phyloP scores from a whole-genome alignment of 2,329 filamentous ascomycete genomes.

The Pseudogymnoascus destructans region DNA sequence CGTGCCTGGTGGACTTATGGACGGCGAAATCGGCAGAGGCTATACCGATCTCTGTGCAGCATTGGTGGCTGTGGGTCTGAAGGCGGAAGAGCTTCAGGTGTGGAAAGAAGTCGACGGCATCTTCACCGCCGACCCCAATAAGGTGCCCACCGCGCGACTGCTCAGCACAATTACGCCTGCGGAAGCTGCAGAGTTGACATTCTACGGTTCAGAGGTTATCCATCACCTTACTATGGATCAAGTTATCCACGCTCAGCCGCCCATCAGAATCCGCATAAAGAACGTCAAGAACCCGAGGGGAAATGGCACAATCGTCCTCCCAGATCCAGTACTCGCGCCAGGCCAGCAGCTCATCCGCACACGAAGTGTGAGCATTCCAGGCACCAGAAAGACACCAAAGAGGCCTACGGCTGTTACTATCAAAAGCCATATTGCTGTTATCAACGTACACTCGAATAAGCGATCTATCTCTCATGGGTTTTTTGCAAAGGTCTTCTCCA shows the following conservation, averaged over 20 bases:
- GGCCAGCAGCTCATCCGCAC: constrained; percentile 43
- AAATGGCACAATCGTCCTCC: constrained; percentile 69
- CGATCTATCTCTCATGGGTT: constrained; percentile 92
- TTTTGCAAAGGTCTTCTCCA: constrained; percentile 84
- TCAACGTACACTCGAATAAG: constrained; percentile 97
- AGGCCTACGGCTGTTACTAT: constrained; percentile 85
- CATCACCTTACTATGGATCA: constrained; percentile 99
- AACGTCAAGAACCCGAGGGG: constrained; percentile 80
- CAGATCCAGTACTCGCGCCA: constrained; percentile 46
- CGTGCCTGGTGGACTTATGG: constrained; percentile 79
- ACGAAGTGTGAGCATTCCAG: constrained; percentile 31
- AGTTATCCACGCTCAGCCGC: constrained; percentile 63
- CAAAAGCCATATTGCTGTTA: constrained; percentile 91
- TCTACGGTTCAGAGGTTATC: constrained; percentile 91
- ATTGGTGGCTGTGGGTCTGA: constrained; percentile 76
- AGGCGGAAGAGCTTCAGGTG: constrained; percentile 80
- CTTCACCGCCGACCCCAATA: constrained; percentile 70
- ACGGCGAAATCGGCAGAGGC: constrained; percentile 78
- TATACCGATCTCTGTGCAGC: constrained; percentile 96
- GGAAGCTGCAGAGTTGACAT: constrained; percentile 90
- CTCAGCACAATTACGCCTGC: constrained; percentile 79
- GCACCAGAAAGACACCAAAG: constrained; percentile 46
- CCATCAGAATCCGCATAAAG: constrained; percentile 80
- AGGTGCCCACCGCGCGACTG: constrained; percentile 86
- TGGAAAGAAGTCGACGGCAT: constrained; percentile 99